phyloP scores from a whole-genome alignment of 2,329 filamentous ascomycete genomes.

The Phoma sp. region DNA sequence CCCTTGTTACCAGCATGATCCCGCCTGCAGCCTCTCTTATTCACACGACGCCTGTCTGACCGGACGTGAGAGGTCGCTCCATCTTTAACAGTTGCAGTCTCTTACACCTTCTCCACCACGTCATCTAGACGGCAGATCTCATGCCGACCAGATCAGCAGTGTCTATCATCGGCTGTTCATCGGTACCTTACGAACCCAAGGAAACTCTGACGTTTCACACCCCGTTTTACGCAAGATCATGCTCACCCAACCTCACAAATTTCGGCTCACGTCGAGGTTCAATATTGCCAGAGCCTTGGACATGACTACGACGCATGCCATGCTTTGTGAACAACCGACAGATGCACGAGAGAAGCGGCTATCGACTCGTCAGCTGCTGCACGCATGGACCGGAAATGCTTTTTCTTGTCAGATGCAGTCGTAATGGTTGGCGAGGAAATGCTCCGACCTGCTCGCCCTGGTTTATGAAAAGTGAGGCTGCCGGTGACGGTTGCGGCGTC shows the following conservation, averaged over 20 bases:
- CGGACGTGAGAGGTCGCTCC: slow-evolving; percentile 31
- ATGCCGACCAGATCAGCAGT: slow-evolving; percentile 9
- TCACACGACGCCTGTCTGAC: slow-evolving; percentile 18
- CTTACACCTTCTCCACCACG: slow-evolving; percentile 13
- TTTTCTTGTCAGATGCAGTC: slow-evolving; percentile 11
- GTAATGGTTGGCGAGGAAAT: slow-evolving; percentile 19
- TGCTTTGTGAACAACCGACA: slow-evolving; percentile 7
- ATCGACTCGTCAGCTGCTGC: slow-evolving; percentile 21
- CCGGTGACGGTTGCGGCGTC: slow-evolving; percentile 33
- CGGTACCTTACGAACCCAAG: slow-evolving; percentile 3
- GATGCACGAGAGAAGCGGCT: slow-evolving; percentile 12
- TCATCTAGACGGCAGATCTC: slow-evolving; percentile 8
- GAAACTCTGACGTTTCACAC: slow-evolving; percentile 12
- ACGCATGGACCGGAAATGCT: slow-evolving; percentile 17
- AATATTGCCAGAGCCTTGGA: slow-evolving; percentile 1
- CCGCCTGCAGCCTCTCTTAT: slow-evolving; percentile 20
- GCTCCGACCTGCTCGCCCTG: slow-evolving; percentile 37
- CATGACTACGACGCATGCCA: slow-evolving; percentile 8
- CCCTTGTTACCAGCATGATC: slow-evolving; percentile 22
- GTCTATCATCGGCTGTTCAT: slow-evolving; percentile 16
- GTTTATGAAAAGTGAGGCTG: slow-evolving; percentile 41
- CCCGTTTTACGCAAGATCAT: slow-evolving; percentile 1
- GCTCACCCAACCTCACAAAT: slow-evolving; percentile 1
- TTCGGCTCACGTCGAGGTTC: neutral
- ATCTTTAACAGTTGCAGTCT: slow-evolving; percentile 21